Conservation (phyloP, 768 basidiomycete species). For the Termitomyces heimii region DNA sequence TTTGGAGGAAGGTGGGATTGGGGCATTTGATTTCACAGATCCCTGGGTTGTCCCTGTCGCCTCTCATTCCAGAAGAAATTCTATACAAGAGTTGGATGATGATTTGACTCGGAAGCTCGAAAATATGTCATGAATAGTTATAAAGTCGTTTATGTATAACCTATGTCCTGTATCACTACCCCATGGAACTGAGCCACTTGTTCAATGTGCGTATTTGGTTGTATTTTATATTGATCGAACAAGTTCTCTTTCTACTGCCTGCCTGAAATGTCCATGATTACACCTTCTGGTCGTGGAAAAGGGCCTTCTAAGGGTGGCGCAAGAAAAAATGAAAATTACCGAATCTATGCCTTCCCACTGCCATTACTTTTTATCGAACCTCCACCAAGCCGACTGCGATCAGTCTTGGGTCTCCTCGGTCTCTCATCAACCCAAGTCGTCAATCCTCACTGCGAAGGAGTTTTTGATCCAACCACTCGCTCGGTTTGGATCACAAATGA, state of each 20-base stretch:
- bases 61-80: neutral
- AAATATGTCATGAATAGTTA: neutral
- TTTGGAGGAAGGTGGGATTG: neutral
- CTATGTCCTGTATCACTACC: neutral
- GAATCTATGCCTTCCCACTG: constrained; percentile 66
- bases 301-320: constrained; percentile 44
- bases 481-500: constrained; percentile 80
- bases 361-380: constrained; percentile 48
- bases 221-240: neutral
- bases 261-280: constrained; percentile 11
- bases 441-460: constrained; percentile 71
- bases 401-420: constrained; percentile 49
- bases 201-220: neutral
- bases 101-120: neutral
- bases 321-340: constrained; percentile 57
- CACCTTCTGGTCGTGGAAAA: constrained; percentile 32
- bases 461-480: constrained; percentile 73
- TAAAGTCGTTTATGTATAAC: neutral
- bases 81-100: neutral
- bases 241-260: neutral
- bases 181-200: neutral
- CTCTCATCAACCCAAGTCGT: constrained; percentile 52
- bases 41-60: neutral
- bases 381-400: constrained; percentile 34
- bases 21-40: neutral